These are phyloP conservation scores for Claviceps quebecensis DNA, from an alignment of 2,329 filamentous ascomycete genomes.

Conservation along the genomic window DNA sequence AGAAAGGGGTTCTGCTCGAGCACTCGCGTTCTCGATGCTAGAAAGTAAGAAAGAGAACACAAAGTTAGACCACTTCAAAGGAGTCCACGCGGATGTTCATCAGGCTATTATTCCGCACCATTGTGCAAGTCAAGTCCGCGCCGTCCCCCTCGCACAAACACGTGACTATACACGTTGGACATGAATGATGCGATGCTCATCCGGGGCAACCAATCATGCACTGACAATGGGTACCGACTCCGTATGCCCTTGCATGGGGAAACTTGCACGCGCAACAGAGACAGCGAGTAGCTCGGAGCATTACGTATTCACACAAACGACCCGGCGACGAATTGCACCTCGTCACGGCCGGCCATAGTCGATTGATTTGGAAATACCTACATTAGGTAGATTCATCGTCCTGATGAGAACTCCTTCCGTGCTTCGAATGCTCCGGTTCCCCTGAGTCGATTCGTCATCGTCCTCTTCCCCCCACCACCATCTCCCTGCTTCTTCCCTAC, in stretches of 20 bases:
- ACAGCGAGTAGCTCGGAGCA: background rate
- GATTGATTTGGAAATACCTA: background rate
- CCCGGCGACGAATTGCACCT: background rate
- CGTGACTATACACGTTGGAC: background rate
- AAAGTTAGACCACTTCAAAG: too few species aligned
- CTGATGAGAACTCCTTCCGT: background rate
- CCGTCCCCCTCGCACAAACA: background rate
- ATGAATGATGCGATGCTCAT: background rate
- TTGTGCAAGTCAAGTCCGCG: background rate
- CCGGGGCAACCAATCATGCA: background rate
- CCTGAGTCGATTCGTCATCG: background rate
- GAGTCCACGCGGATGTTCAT: too few species aligned
- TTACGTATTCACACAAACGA: background rate
- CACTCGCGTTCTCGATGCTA: too few species aligned
- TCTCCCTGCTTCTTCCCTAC: background rate
- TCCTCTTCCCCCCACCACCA: background rate
- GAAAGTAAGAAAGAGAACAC: too few species aligned
- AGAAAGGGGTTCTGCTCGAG: too few species aligned
- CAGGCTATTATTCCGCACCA: background rate
- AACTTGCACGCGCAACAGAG: background rate
- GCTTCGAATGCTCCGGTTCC: background rate
- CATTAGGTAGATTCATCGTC: background rate
- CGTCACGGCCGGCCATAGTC: background rate
- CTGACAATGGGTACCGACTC: background rate
- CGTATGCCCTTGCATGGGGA: background rate